Evolutionary conservation across 1,139 yeast genomes (phyloP), one percentile per base, ranked within the genome.

Genomic region (Sugiyamaella novakii): DNA sequence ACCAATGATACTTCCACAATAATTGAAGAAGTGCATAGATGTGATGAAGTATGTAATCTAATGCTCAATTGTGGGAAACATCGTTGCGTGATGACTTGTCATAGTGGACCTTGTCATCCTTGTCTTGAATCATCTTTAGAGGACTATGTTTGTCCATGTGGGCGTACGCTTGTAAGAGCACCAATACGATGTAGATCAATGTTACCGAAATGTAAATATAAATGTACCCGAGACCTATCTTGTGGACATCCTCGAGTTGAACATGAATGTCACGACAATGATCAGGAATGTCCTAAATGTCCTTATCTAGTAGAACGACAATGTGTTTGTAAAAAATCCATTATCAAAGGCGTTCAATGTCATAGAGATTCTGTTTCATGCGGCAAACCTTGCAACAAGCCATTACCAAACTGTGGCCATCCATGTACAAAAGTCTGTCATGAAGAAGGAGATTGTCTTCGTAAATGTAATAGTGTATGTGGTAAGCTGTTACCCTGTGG

Each of bases 101-200:
- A 89, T 64, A 72, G 80, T 11, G 97, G 97, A 0, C 79, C 87
- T 1, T 89, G 97, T 68, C 81, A 83, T 1, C 84, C 91, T 7
- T 89, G 98, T 64, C 66, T 87, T 45, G 96, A 88, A 60, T 85
- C 95, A 3, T 78, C 88, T 10, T 80, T 82, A 46, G 92, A 87
- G 25, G 97, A 89, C 63, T 71, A 87, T 58, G 76, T 82, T 2
- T 89, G 98, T 63, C 77, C 85, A 49, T 89, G 98, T 72, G 96
- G 97, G 1, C 75, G 78, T 52, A 89, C 97, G 0, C 75, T 84
- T 2, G 72, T 88, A 7, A 77, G 77, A 45, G 96, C 96, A 0
- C 98, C 98, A 0, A 89, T 88, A 8, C 74, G 96, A 57, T 89
- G 98, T 70, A 97, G 97, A 10, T 80, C 92, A 0, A 73, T 70